Percentiles rank a stretch among this genome's conserved stretches.
These are phyloP conservation scores for Euclidium syriacum DNA, from an alignment of 345 rosid species.

Conservation along the genomic window DNA sequence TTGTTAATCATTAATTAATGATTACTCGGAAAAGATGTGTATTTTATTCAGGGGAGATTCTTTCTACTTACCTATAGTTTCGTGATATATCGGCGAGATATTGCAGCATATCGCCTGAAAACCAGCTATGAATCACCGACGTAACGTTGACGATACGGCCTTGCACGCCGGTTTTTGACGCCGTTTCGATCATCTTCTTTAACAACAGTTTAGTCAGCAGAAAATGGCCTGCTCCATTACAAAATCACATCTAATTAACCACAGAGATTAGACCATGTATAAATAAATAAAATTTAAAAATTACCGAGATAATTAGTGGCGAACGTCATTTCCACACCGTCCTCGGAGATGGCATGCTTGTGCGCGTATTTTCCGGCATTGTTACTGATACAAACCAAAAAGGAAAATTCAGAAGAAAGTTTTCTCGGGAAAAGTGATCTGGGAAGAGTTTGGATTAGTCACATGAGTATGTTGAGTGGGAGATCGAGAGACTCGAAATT, in stretches of 20 bases:
- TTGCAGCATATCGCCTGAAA: slow-evolving; percentile 65
- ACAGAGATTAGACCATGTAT: not conserved
- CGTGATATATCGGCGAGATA: slow-evolving; percentile 67
- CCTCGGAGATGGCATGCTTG: slow-evolving; percentile 75
- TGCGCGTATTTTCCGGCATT: slow-evolving; percentile 86
- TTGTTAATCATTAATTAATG: not conserved
- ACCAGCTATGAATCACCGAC: slow-evolving; percentile 75
- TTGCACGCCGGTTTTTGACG: slow-evolving; percentile 51
- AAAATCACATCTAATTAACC: not conserved
- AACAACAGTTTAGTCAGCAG: slow-evolving; percentile 65
- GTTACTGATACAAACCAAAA: slow-evolving; percentile 38
- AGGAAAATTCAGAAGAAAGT: not conserved
- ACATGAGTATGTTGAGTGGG: slow-evolving; percentile 86
- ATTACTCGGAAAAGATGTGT: slow-evolving; percentile 31
- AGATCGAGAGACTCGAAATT: slow-evolving; percentile 63
- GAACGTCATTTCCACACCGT: slow-evolving; percentile 95
- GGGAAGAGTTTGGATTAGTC: not conserved
- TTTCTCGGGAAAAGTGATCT: not conserved
- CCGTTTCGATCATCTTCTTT: slow-evolving; percentile 67
- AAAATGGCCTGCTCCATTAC: slow-evolving; percentile 53
- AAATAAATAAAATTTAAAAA: not conserved
- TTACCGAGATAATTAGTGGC: slow-evolving; percentile 91
- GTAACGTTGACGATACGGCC: slow-evolving; percentile 90
- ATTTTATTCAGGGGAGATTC: not conserved
- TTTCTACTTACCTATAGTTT: slow-evolving; percentile 40